Evolutionary conservation across 1,284 basidiomycete species (phyloP), one percentile per base, ranked within the genome.

Genomic region (Apiotrichum gracile): DNA sequence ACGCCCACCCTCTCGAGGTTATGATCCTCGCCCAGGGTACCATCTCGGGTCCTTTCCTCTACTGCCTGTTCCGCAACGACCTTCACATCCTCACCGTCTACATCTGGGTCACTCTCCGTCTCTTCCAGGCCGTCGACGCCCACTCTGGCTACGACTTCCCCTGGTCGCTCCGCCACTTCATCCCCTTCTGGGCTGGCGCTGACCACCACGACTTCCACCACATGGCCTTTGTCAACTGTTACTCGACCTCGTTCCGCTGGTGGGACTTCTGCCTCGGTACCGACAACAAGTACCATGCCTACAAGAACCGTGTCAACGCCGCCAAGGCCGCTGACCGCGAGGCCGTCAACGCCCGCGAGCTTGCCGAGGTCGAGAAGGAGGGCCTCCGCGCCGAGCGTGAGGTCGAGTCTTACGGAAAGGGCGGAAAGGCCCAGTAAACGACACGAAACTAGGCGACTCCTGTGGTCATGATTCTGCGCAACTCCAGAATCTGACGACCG

Each of bases 71-170:
- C 61, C 67, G 68, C 50, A 62, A 67, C 29, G 75, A 77, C 62
- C 72, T 79, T 22, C 81, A 82, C 74, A 91, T 98, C 68, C 67
- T 93, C 63, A 90, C 92, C 24, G 86, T 97, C 68, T 96, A 94
- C 78, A 64, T 91, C 63, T 98, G 93, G 93, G 89, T 98, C 71
- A 70, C 58, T 12, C 82, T 97, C 49, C 85, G 94, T 52, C 83
- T 98, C 40, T 97, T 93, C 85, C 94, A 98, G 74, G 94, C 96
- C 47, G 85, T 98, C 62, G 94, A 98, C 68, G 86, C 96, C 1
- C 94, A 98, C 83, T 90, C 87, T 46, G 94, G 94, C 52, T 97
- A 97, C 74, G 91, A 96, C 76, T 96, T 96, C 82, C 91, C 91
- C 5, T 94, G 91, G 91, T 94, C 90, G n/a, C 80, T 98, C 58